Conservation (phyloP, 2,329 filamentous ascomycete genomes). For the Fusarium humuli region DNA sequence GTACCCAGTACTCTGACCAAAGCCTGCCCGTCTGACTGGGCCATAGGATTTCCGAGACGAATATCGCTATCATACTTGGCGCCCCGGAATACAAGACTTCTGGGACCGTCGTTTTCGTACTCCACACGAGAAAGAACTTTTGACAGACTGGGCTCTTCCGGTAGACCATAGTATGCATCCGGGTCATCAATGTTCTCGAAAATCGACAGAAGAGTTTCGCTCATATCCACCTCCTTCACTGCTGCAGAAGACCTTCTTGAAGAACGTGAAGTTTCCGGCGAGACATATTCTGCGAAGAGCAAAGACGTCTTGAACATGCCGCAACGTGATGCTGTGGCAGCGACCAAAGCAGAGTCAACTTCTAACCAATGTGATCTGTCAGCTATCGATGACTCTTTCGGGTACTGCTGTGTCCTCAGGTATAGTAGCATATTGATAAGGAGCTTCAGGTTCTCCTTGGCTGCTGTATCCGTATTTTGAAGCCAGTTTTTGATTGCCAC, state of each 20-base stretch:
- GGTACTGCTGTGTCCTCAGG: conserved; percentile 81
- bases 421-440: conserved; percentile 86
- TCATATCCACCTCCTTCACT: conserved; percentile 65
- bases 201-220: conserved; percentile 80
- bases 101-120: conserved; percentile 88
- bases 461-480: conserved; percentile 50
- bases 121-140: conserved; percentile 86
- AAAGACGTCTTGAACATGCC: conserved; percentile 90
- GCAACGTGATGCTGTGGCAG: conserved; percentile 79
- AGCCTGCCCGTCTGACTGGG: conserved; percentile 71
- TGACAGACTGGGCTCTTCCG: conserved; percentile 79
- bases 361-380: conserved; percentile 89
- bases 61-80: conserved; percentile 91
- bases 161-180: conserved; percentile 93
- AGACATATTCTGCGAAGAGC: conserved; percentile 80
- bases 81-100: conserved; percentile 89
- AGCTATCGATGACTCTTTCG: conserved; percentile 80
- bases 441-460: conserved; percentile 74
- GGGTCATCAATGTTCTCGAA: conserved; percentile 96
- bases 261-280: conserved; percentile 65
- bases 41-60: conserved; percentile 66
- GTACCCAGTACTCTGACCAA: conserved; percentile 81
- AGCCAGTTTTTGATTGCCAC: conserved; percentile 74
- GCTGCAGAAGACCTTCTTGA: conserved; percentile 74
- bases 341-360: conserved; percentile 77